phyloP scores from a whole-genome alignment of 2,329 filamentous ascomycete species.

The Penicillium brasilianum region DNA sequence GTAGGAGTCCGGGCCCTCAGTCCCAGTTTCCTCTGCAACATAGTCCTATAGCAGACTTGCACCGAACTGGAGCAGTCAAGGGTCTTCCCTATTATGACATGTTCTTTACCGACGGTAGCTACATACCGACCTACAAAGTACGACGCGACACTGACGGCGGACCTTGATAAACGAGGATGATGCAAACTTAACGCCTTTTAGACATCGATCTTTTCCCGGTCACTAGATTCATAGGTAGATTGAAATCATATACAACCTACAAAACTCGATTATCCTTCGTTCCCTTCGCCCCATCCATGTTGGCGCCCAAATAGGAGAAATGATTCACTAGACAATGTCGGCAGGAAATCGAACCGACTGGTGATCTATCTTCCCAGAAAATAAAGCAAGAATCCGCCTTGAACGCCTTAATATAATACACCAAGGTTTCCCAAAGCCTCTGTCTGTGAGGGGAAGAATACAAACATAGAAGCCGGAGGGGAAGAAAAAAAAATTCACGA shows the following conservation, averaged over 20 bases:
- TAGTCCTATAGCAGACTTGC: slow-evolving; percentile 64
- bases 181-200: not conserved
- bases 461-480: not conserved
- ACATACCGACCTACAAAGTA: slow-evolving; percentile 49
- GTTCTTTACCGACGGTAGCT: slow-evolving; percentile 72
- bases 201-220: not conserved
- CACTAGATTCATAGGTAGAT: slow-evolving; percentile 12
- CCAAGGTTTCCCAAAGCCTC: not conserved
- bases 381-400: not conserved
- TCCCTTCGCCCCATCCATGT: slow-evolving; percentile 4
- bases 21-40: slow-evolving; percentile 66
- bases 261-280: not conserved
- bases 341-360: not conserved
- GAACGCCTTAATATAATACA: slow-evolving; percentile 28
- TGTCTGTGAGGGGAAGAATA: not conserved
- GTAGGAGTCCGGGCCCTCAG: slow-evolving; percentile 60
- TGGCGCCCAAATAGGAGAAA: slow-evolving; percentile 1
- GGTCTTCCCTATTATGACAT: slow-evolving; percentile 58
- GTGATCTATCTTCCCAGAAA: not conserved
- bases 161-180: not conserved
- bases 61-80: slow-evolving; percentile 70
- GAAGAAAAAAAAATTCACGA: slow-evolving; percentile 5
- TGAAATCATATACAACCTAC: slow-evolving; percentile 21
- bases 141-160: not conserved
- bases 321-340: not conserved